Percentiles rank a stretch among this genome's conserved stretches.
phyloP scores from a whole-genome alignment of 1,284 basidiomycete genomes.

The Athelia sp. region DNA sequence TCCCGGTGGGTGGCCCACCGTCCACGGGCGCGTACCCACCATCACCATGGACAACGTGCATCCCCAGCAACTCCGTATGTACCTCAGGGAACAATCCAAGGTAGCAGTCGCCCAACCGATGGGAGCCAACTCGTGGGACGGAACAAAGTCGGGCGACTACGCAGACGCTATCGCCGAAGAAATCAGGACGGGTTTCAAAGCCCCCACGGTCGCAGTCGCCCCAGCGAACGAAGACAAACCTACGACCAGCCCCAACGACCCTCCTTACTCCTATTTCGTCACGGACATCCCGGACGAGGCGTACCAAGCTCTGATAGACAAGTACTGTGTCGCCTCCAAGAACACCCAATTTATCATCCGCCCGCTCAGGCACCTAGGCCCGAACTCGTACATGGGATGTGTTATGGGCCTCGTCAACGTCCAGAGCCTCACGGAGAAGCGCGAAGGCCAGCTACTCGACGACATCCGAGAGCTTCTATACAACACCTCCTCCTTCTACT shows the following conservation, averaged over 20 bases:
- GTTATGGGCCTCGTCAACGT: too few relatives aligned
- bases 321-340: not conserved
- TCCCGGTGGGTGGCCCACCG: too few relatives aligned
- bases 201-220: not conserved
- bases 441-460: too few relatives aligned
- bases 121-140: too few relatives aligned
- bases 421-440: too few relatives aligned
- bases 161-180: slow-evolving; percentile 54
- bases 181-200: slow-evolving; percentile 35
- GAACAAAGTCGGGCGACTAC: slow-evolving; percentile 54
- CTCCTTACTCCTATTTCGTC: not conserved
- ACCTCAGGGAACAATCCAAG: too few relatives aligned
- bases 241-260: not conserved
- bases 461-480: too few relatives aligned
- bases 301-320: not conserved
- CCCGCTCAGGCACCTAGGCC: not conserved
- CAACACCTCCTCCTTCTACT: too few relatives aligned
- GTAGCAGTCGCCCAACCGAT: too few relatives aligned
- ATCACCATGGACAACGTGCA: too few relatives aligned
- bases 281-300: not conserved
- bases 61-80: too few relatives aligned
- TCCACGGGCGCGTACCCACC: too few relatives aligned
- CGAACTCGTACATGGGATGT: not conserved
- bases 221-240: not conserved
- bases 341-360: not conserved